phyloP scores from a whole-genome alignment of 116 monocot genomes.

The Phalaenopsis hybrid region DNA sequence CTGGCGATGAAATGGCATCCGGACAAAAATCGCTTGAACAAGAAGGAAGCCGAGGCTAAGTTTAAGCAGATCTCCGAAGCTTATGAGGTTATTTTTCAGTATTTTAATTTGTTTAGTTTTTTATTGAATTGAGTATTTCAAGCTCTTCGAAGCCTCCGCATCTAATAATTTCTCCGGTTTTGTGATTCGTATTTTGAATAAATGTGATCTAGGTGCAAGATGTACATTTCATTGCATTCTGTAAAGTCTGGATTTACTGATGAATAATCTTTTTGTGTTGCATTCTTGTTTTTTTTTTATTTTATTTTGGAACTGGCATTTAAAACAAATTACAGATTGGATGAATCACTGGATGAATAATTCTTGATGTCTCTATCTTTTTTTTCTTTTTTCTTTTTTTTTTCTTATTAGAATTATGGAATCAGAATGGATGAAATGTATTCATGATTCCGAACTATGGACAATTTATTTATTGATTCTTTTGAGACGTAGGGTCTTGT shows the following conservation, averaged over 20 bases:
- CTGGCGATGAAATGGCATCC: conserved; percentile 94
- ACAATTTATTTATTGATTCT: too few species aligned
- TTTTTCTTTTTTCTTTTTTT: too few species aligned
- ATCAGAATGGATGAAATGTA: too few species aligned
- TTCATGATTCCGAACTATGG: too few species aligned
- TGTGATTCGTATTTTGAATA: neutral
- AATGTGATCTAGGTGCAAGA: neutral
- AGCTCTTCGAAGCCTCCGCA: too few species aligned
- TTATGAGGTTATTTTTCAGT: conserved; percentile 40
- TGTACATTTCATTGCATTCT: neutral
- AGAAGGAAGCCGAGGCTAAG: conserved; percentile 74
- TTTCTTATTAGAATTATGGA: too few species aligned
- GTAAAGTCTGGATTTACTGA: neutral
- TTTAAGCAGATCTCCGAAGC: conserved; percentile 94
- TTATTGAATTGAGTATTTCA: neutral
- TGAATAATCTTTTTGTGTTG: neutral
- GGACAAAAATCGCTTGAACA: conserved; percentile 76
- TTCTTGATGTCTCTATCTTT: too few species aligned
- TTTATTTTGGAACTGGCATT: neutral
- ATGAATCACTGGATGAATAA: neutral
- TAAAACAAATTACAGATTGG: neutral
- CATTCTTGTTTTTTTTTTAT: too few species aligned
- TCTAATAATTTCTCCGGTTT: too few species aligned
- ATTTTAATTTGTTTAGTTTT: neutral
- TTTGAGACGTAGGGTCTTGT: too few species aligned